Base-by-base conservation (phyloP, 768 basidiomycete species). In the Lactarius hengduanensis region DNA sequence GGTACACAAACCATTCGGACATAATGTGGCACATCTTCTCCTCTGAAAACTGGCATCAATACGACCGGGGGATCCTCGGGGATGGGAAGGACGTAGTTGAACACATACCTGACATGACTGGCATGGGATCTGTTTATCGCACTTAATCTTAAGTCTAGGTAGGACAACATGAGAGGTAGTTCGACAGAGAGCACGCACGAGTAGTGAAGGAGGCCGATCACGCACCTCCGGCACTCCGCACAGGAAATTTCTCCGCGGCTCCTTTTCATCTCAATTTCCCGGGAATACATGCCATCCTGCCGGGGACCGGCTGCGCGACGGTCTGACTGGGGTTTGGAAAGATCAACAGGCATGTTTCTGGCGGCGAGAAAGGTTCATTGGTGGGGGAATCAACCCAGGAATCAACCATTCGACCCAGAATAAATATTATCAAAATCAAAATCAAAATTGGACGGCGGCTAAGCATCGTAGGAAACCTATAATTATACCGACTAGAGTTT, bases 41-140 rank as follows among this genome's bases (percentile, higher is more conserved):
- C 88, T 77, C 84, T 88, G 70, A 20, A 16, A 22, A 5, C 5
- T 8, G 9, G 28, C 0, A 43, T 53, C 38, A 59, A 57, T 30
- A 6, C 26, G 22, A 26, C 13, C 11, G 2, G 15, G 26, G 26
- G 13, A 2, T 16, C 41, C 41, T 20, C 6, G 26, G 16, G 41
- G 32, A 61, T 34, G 34, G 56, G 59, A 3, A 6, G 55, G 57
- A 43, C 58, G 41, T 32, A 38, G 63, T 57, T 67, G 58, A 62
- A 65, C 34, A n/a, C n/a, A 50, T 73, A 86, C 88, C 79, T 85
- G 84, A 73, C 89, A 90, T 0, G 88, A 89, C 73, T 89, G 87
- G 73, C 89, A 91, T 11, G 90, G 90, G 62, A 90, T 87, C 69
- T 88, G 83, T 79, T n/a, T 91, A 82, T 90, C 88, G 78, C 89